A percentile compares a stretch with the other conserved stretches of the same genome.
Evolutionary conservation across 2,329 filamentous ascomycete genomes (phyloP).

Genomic region (Taxawa tesnikishii): DNA sequence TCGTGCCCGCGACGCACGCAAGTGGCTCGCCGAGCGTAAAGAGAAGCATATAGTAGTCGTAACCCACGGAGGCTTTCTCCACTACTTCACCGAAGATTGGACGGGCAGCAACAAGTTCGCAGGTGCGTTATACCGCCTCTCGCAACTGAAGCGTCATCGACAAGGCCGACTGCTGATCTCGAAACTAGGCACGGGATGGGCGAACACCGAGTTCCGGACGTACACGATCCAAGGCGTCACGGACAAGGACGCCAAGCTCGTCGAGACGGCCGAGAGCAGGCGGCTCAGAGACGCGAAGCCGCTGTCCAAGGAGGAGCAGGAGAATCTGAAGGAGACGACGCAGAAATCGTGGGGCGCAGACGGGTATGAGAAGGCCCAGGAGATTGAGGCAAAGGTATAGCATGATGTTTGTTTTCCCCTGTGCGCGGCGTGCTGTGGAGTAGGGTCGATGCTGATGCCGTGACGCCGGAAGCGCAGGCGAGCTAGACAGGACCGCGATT

Average conservation of each 20-base stretch:
- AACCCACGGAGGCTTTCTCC: constrained; percentile 71
- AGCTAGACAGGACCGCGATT: no score
- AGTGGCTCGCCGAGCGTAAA: constrained; percentile 39
- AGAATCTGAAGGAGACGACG: constrained; percentile 17
- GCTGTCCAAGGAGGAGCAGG: constrained; percentile 19
- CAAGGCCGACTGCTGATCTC: background rate
- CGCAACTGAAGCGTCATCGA: no score
- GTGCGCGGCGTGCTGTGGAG: no score
- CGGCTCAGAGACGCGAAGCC: constrained; percentile 17
- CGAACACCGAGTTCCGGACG: constrained; percentile 59
- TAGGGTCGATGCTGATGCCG: no score
- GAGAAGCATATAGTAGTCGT: constrained; percentile 64
- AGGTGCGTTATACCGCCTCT: constrained; percentile 24
- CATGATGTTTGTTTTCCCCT: no score
- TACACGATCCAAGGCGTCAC: constrained; percentile 46
- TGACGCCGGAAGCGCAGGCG: no score
- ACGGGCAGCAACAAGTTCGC: constrained; percentile 40
- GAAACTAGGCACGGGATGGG: constrained; percentile 57
- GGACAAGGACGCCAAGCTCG: constrained; percentile 15
- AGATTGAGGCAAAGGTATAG: constrained; percentile 11
- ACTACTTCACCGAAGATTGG: constrained; percentile 79
- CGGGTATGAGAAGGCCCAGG: constrained; percentile 6
- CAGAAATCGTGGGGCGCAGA: constrained; percentile 9
- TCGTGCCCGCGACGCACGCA: constrained; percentile 49
- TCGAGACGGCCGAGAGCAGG: constrained; percentile 21